These are phyloP conservation scores for Paracorniculantispora psalliotae DNA, from an alignment of 2,329 filamentous ascomycete genomes.

Conservation along the genomic window DNA sequence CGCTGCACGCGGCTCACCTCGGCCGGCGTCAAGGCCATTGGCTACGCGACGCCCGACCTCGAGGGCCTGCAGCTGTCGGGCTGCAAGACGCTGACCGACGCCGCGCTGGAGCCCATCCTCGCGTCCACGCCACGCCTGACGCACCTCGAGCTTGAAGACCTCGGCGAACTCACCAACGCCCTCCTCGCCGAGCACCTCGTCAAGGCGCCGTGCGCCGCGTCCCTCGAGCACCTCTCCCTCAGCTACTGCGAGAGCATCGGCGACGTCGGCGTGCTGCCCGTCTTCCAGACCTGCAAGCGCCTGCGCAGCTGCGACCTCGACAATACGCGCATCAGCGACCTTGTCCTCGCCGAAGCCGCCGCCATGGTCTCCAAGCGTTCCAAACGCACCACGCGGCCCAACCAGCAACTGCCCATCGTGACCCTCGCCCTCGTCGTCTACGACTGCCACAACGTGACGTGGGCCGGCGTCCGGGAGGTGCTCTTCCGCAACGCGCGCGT, in stretches of 20 bases:
- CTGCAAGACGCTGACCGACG: slow-evolving; percentile 69
- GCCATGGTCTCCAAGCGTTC: slow-evolving; percentile 67
- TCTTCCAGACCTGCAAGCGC: slow-evolving; percentile 68
- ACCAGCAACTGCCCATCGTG: slow-evolving; percentile 47
- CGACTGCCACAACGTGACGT: slow-evolving; percentile 88
- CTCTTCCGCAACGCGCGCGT: slow-evolving; percentile 79
- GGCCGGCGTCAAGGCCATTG: slow-evolving; percentile 63
- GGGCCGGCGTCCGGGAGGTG: slow-evolving; percentile 85
- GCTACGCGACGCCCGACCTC: slow-evolving; percentile 69
- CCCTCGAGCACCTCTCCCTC: slow-evolving; percentile 75
- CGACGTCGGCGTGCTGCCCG: slow-evolving; percentile 75
- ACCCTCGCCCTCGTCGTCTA: slow-evolving; percentile 78
- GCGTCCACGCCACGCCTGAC: slow-evolving; percentile 72
- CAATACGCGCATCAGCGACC: slow-evolving; percentile 85
- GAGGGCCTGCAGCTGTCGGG: slow-evolving; percentile 81
- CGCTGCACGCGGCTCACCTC: slow-evolving; percentile 72
- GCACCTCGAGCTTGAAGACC: slow-evolving; percentile 84
- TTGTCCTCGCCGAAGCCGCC: slow-evolving; percentile 79
- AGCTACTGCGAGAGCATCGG: slow-evolving; percentile 85
- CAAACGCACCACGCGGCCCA: slow-evolving; percentile 34
- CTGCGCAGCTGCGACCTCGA: slow-evolving; percentile 78
- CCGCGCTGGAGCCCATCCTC: slow-evolving; percentile 65
- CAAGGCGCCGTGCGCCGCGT: slow-evolving; percentile 66
- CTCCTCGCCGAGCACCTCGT: slow-evolving; percentile 69
- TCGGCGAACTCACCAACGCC: slow-evolving; percentile 70